phyloP scores from a whole-genome alignment of 1,284 basidiomycete species.

The Cryptococcus sp. region DNA sequence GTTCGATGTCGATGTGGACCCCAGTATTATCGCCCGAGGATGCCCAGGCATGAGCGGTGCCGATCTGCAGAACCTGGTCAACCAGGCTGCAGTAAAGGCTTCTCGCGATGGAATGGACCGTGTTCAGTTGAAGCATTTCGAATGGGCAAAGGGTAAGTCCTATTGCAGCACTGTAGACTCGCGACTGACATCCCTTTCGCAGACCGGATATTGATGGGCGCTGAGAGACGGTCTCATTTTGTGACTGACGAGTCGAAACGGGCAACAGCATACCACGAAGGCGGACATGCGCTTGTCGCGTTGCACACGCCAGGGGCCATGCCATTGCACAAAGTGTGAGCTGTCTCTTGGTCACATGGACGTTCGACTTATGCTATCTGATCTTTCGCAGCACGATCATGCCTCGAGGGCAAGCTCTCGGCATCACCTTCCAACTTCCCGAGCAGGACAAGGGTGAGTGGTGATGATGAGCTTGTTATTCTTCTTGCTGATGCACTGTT shows the following conservation, averaged over 20 bases:
- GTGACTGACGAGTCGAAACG: constrained; percentile 81
- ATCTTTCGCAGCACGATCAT: constrained; percentile 67
- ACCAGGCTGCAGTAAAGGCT: constrained; percentile 89
- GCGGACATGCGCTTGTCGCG: constrained; percentile 87
- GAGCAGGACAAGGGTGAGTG: constrained; percentile 65
- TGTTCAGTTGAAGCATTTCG: constrained; percentile 78
- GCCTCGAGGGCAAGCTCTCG: constrained; percentile 87
- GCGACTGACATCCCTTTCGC: constrained; percentile 30
- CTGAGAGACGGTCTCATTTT: constrained; percentile 82
- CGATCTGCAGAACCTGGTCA: constrained; percentile 90
- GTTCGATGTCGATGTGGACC: constrained; percentile 71
- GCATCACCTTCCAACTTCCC: constrained; percentile 82
- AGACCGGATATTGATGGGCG: constrained; percentile 94
- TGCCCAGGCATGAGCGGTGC: constrained; percentile 70
- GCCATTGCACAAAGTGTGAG: constrained; percentile 84
- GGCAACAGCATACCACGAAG: constrained; percentile 94
- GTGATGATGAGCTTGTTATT: no score
- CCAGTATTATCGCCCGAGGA: constrained; percentile 81
- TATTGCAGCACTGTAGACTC: neutral
- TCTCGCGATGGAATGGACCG: constrained; percentile 73
- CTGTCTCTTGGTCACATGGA: neutral
- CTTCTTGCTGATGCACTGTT: constrained; percentile 6
- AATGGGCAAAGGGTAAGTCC: constrained; percentile 81
- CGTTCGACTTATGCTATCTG: neutral
- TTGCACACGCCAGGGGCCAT: constrained; percentile 89